A percentile compares a stretch with the other conserved stretches of the same genome.
These are phyloP conservation scores for Tetrahymena elliotti DNA, from an alignment of 73 alveolate species.

Conservation along the genomic window DNA sequence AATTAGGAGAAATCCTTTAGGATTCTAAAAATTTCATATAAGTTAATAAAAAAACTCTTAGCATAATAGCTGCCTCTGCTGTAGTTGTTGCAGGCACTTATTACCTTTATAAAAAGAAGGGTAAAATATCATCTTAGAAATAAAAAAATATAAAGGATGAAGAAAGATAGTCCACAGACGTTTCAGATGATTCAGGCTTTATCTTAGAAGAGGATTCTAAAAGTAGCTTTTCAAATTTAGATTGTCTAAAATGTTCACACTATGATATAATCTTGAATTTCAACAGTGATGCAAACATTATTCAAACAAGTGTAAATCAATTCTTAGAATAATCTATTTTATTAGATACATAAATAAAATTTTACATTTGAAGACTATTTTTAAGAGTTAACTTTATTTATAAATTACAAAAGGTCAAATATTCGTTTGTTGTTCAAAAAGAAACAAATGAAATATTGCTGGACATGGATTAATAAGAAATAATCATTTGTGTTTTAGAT, in stretches of 20 bases:
- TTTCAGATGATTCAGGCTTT: background rate
- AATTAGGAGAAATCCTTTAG: background rate
- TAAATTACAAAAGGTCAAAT: background rate
- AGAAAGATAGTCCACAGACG: background rate
- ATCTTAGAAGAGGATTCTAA: background rate
- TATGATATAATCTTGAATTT: background rate
- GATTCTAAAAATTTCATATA: background rate
- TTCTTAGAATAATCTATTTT: background rate
- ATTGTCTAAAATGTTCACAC: background rate
- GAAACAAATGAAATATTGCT: background rate
- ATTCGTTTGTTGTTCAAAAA: background rate
- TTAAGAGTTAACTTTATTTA: background rate
- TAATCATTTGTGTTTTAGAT: background rate
- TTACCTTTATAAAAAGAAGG: background rate
- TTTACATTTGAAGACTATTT: background rate
- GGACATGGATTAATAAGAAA: background rate
- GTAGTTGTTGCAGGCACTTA: background rate
- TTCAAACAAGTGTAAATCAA: background rate
- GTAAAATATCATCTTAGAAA: background rate
- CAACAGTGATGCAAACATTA: background rate
- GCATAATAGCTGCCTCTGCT: background rate
- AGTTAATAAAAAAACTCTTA: background rate
- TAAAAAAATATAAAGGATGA: background rate
- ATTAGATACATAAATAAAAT: background rate
- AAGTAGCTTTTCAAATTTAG: background rate